phyloP scores from a whole-genome alignment of 2,329 filamentous ascomycete species.

The Mariannaea elegans region DNA sequence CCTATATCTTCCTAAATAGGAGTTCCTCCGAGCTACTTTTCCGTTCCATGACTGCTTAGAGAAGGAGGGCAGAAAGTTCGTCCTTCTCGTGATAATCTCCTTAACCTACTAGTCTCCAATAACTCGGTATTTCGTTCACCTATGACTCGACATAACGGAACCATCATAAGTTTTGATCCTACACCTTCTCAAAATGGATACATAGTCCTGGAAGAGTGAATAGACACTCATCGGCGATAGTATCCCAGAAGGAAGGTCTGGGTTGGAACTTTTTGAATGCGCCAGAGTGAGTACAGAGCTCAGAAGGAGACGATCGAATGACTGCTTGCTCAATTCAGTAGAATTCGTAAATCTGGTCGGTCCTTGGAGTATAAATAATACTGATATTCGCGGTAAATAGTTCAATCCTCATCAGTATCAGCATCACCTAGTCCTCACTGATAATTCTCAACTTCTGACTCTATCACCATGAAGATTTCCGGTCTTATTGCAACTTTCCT shows the following conservation, averaged over 20 bases:
- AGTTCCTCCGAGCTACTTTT: too few relatives aligned
- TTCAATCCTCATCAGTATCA: not conserved
- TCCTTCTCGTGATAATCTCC: too few relatives aligned
- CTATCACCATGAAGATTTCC: slow-evolving; percentile 8
- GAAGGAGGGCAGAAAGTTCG: too few relatives aligned
- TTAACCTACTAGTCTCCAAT: too few relatives aligned
- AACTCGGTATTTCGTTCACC: too few relatives aligned
- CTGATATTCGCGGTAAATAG: not conserved
- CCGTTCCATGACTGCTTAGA: too few relatives aligned
- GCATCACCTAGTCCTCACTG: not conserved
- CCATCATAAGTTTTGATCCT: not conserved
- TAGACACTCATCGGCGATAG: slow-evolving; percentile 1
- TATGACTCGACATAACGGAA: not conserved
- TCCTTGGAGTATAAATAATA: not conserved
- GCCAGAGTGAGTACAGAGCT: not conserved
- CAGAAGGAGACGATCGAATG: too few relatives aligned
- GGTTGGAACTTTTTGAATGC: not conserved
- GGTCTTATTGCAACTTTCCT: slow-evolving; percentile 7
- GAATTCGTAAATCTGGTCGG: not conserved
- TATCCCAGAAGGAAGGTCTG: slow-evolving; percentile 7
- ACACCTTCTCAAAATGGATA: slow-evolving; percentile 17
- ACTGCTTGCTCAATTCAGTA: too few relatives aligned
- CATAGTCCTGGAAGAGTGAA: not conserved
- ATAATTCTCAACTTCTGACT: not conserved
- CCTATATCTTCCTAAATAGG: too few relatives aligned